Evolutionary conservation across 2,329 filamentous ascomycete genomes (phyloP).

Genomic region (Monilinia fructigena): DNA sequence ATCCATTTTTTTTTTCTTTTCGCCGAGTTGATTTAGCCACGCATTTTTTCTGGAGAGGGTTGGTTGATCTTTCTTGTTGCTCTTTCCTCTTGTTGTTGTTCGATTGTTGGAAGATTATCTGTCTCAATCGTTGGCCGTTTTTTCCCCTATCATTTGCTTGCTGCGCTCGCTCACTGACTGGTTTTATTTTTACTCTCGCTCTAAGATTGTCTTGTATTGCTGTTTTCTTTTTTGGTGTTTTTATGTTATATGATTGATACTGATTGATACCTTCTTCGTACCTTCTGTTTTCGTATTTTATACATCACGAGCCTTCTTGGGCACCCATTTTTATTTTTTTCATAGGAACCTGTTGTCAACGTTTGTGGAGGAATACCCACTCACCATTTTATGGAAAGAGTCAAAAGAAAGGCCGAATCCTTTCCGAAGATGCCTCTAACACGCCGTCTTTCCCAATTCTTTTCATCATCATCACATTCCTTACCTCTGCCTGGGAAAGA

Average conservation of each 20-base stretch:
- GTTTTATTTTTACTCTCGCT: background rate
- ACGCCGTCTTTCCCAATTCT: slow-evolving; percentile 20
- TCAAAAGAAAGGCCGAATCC: slow-evolving; percentile 20
- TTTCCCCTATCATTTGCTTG: slow-evolving; percentile 11
- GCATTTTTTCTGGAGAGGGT: slow-evolving; percentile 8
- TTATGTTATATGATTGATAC: slow-evolving; percentile 15
- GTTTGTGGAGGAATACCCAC: slow-evolving; percentile 18
- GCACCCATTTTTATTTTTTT: slow-evolving; percentile 19
- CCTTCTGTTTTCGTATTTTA: slow-evolving; percentile 14
- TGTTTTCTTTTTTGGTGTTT: slow-evolving; percentile 16
- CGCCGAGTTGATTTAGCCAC: slow-evolving; percentile 15
- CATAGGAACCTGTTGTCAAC: slow-evolving; percentile 15
- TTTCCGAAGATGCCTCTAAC: slow-evolving; percentile 20
- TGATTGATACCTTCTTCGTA: slow-evolving; percentile 12
- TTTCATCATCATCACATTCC: slow-evolving; percentile 17
- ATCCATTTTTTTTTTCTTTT: slow-evolving; percentile 10
- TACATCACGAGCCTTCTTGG: slow-evolving; percentile 13
- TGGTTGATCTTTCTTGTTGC: slow-evolving; percentile 11
- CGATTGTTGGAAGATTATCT: background rate
- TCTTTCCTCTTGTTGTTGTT: slow-evolving; percentile 5
- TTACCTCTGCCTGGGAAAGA: slow-evolving; percentile 12
- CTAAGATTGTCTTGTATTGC: background rate
- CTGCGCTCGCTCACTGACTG: slow-evolving; percentile 18
- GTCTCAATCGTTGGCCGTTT: slow-evolving; percentile 18
- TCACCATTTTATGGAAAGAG: slow-evolving; percentile 9